A percentile compares a stretch with the other conserved stretches of the same genome.
These are phyloP conservation scores for Drosera capensis DNA, from an alignment of 148 eudicot species.

Conservation along the genomic window DNA sequence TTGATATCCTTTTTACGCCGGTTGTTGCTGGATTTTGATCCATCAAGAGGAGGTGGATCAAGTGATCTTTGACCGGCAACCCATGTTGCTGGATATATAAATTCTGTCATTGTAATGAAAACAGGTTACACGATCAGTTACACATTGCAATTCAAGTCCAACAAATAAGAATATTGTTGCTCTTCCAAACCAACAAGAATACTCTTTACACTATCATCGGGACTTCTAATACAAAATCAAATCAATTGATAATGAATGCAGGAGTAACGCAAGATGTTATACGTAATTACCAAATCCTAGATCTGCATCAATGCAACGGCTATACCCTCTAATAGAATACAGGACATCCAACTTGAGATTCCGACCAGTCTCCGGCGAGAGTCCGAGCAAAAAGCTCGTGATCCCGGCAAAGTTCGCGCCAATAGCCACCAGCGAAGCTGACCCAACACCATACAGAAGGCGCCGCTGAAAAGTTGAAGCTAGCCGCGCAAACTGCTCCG, in stretches of 20 bases:
- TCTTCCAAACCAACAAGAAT: neutral
- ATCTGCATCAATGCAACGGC: slow-evolving; percentile 36
- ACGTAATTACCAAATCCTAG: slow-evolving; percentile 57
- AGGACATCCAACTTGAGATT: slow-evolving; percentile 67
- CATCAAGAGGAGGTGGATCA: slow-evolving; percentile 40
- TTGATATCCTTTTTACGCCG: slow-evolving; percentile 28
- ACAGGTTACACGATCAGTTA: neutral
- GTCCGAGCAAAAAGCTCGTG: slow-evolving; percentile 67
- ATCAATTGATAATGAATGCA: neutral
- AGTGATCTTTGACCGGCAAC: slow-evolving; percentile 78
- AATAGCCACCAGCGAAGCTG: slow-evolving; percentile 65
- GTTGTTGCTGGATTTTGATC: slow-evolving; percentile 3
- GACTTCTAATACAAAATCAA: neutral
- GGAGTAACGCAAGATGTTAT: neutral
- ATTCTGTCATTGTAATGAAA: slow-evolving; percentile 30
- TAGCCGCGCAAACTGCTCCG: slow-evolving; percentile 48
- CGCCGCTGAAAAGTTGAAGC: slow-evolving; percentile 49
- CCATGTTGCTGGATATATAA: slow-evolving; percentile 79
- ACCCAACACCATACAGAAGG: slow-evolving; percentile 51
- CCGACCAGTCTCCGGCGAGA: slow-evolving; percentile 60
- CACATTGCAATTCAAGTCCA: neutral
- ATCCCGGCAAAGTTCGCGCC: slow-evolving; percentile 82
- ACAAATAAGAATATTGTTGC: neutral
- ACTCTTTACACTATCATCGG: neutral
- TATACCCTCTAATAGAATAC: slow-evolving; percentile 60